Conservation (phyloP, 768 basidiomycete genomes). For the Phlebiopsis gigantea region DNA sequence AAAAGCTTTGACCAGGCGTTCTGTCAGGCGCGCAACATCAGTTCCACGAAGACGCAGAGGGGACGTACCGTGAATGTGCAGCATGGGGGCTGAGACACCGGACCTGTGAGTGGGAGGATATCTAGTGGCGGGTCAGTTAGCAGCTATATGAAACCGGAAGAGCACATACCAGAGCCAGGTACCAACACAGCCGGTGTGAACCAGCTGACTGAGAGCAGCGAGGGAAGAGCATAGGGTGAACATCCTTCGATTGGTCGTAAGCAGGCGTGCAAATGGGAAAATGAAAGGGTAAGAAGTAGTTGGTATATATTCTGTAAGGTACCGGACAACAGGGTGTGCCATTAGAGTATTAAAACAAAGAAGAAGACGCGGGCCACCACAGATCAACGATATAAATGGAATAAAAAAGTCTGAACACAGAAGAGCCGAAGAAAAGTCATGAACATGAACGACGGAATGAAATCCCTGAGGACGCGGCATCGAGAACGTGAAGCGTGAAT, state of each 20-base stretch:
- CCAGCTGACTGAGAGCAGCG: background rate
- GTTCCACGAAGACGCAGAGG: too few species aligned
- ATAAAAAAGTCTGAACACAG: background rate
- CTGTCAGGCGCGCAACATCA: too few species aligned
- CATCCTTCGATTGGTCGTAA: background rate
- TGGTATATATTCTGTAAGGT: constrained; percentile 8
- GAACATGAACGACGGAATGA: background rate
- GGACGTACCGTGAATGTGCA: too few species aligned
- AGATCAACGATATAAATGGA: constrained; percentile 1
- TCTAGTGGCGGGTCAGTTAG: background rate
- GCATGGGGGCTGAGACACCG: too few species aligned
- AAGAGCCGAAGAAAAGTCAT: background rate
- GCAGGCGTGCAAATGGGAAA: background rate
- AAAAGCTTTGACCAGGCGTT: too few species aligned
- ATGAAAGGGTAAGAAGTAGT: constrained; percentile 2
- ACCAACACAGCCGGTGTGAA: background rate
- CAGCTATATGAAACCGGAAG: background rate
- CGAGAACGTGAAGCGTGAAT: background rate
- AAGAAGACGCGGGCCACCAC: background rate
- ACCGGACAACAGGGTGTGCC: constrained; percentile 2
- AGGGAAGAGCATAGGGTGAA: background rate
- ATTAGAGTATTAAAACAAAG: constrained; percentile 6
- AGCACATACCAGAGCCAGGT: background rate
- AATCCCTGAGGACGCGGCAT: constrained; percentile 2
- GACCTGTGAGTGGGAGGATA: background rate